Evolutionary conservation across 1,139 yeast species (phyloP), one percentile per base, ranked within the genome.

Genomic region (Saccharomycopsis phalli): DNA sequence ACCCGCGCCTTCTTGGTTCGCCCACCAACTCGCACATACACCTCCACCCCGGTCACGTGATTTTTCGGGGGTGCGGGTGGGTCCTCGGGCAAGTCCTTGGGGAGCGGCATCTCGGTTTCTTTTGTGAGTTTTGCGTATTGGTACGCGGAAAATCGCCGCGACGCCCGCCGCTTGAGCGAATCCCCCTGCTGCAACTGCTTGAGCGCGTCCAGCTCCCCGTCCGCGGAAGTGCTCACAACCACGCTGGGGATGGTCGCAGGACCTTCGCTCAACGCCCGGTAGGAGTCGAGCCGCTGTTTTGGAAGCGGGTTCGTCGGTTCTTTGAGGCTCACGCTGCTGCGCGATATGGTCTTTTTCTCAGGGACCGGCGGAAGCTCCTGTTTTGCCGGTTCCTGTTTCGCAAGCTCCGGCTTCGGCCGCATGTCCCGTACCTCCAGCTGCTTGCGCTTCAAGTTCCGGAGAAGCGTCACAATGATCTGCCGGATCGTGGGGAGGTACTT

Each of bases 81-180:
- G 17, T 31, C 27, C 19, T 37, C 48, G 32, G 39, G 37, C 5
- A 41, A 29, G 13, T 47, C 50, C 26, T 50, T 47, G 31, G 44
- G 41, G 34, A 43, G 38, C 25, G 51, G 47, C 34, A 37, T 38
- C 17, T 41, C 47, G 4, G 41, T 26, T 17, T 41, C 41, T 22
- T 38, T 41, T 14, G 46, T 41, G 19, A 83, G 67, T 52, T 81
- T 83, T 1, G 94, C 88, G 60, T 81, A 82, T 54, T 91, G 97
- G 49, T 87, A 91, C 0, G 96, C 95, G 20, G 95, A 84, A 55
- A 81, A 91, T 46, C 98, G 65, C 50, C 86, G 74, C 0, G 96
- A 87, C 0, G 98, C 98, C 47, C 96, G 71, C 49, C 98, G 70
- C 60, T 82, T 94, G 34, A 91, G 62, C 1, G 82, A 81, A 44